Base-by-base conservation (phyloP, 306 rosid genomes). In the Fagus sylvatica region DNA sequence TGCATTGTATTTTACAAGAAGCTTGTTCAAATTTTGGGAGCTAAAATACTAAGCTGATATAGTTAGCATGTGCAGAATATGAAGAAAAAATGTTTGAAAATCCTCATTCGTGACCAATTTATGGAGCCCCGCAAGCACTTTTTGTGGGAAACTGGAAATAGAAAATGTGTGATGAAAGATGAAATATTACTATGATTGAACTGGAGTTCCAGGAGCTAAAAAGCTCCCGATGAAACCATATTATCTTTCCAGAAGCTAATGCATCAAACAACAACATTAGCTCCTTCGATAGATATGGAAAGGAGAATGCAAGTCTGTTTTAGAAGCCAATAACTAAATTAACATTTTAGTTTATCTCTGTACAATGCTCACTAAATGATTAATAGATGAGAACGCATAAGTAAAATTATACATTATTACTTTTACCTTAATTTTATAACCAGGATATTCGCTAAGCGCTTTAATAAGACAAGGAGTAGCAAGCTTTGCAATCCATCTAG, bases 401-500 rank as follows among this genome's bases (percentile, higher is more conserved):
- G 37, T 46, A 11, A 6, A 46, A 70, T 33, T 12, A 28, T 13
- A 12, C 10, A 12, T 33, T 28, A 10, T 33, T 16, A 53, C 46
- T 48, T 46, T 71, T 83, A 92, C 98, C 97, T 91, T 91, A 40
- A 95, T 78, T 81, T 93, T 73, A 82, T 88, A 95, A 71, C 76
- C 81, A 77, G 97, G 93, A 84, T 79, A 85, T 49, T 81, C 77
- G 16, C 70, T 80, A 82, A 91, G 92, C 28, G 93, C 94, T 76
- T 88, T 86, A 78, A 90, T 49, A 67, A 95, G 91, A 76, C 97
- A 88, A 49, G 97, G 99, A 79, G 91, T 88, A 22, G 90, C 89
- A 5, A 95, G 90, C 85, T 87, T 91, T 36, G 96, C 96, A 74
- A 95, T 95, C 98, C 99, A 95, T 68, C 97, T 90, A 76, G 98